These are phyloP conservation scores for Myochromella boudieri DNA, from an alignment of 768 basidiomycete species.

Conservation along the genomic window DNA sequence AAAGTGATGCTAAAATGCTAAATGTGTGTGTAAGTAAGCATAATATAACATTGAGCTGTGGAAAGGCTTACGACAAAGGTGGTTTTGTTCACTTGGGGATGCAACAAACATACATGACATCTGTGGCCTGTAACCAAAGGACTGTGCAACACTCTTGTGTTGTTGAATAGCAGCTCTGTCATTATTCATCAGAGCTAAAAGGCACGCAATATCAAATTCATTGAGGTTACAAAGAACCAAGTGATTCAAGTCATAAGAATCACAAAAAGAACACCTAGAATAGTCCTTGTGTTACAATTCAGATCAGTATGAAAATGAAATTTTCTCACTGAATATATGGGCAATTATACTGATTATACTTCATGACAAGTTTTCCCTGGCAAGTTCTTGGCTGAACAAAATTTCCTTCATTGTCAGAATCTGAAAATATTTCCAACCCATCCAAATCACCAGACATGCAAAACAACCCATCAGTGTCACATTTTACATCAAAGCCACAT, in stretches of 20 bases:
- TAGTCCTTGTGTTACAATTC: no score
- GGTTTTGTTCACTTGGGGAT: neutral
- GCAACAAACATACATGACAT: neutral
- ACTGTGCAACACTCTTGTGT: neutral
- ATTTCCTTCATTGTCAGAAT: no score
- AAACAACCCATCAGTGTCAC: neutral
- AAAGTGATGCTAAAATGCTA: neutral
- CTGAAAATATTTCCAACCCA: no score
- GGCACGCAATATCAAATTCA: neutral
- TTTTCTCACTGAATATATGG: no score
- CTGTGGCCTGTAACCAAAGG: neutral
- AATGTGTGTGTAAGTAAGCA: neutral
- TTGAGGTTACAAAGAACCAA: neutral
- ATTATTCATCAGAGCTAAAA: neutral
- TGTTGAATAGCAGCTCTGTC: neutral
- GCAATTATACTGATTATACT: no score
- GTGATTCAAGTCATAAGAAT: no score
- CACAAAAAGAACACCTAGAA: no score
- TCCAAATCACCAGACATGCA: neutral
- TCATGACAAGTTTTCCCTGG: no score
- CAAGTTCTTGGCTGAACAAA: no score
- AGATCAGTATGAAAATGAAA: no score
- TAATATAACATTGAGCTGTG: neutral
- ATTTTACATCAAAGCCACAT: neutral
- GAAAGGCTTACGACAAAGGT: neutral